Base-by-base conservation (phyloP, 805 yeast species). In the Metschnikowia gruessii region DNA sequence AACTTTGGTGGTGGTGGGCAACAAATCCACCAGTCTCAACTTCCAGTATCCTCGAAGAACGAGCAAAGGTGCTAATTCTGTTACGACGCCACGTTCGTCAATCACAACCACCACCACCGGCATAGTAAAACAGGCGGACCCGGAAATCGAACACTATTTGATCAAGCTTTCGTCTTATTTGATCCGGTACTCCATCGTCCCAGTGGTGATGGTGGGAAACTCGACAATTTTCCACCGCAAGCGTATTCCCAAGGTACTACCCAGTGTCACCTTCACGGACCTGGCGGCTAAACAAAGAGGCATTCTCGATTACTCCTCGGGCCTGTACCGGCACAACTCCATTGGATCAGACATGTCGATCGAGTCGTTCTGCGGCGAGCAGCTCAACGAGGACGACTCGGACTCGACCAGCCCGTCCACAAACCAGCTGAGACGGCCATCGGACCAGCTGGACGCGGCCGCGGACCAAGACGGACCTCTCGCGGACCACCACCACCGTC, bases 11-110 rank as follows among this genome's bases (percentile, higher is more conserved):
- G 53, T 71, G 1, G 46, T 68, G 37, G 75, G 76, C 1, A 71
- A 66, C 49, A 66, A 63, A 42, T 60, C 68, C n/a, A 57, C 70
- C 26, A 72, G 67, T 54, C 56, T 70, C 46, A 72, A 72, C 54
- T 72, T 71, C 60, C 69, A 69, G 53, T 72, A 72, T 49, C 74
- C 74, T 1, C 50, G 62, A 12, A 63, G 64, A 42, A 47, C 64
- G 43, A 59, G 58, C 43, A 46, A 48, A 15, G 35, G 52, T 17
- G 29, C 41, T 26, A 28, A 18, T 11, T 17, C 49, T 8, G 39
- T 19, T 10, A 16, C 44, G 7, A 45, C 45, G 3, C 39, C 41
- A 8, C 40, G 50, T 7, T 45, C 44, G 19, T 50, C 53, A 2
- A 43, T 50, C 19, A 15, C 44, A 2, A 35, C 43, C 2, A 36